phyloP scores from a whole-genome alignment of 768 basidiomycete genomes.

The Kwoniella botswanensis region DNA sequence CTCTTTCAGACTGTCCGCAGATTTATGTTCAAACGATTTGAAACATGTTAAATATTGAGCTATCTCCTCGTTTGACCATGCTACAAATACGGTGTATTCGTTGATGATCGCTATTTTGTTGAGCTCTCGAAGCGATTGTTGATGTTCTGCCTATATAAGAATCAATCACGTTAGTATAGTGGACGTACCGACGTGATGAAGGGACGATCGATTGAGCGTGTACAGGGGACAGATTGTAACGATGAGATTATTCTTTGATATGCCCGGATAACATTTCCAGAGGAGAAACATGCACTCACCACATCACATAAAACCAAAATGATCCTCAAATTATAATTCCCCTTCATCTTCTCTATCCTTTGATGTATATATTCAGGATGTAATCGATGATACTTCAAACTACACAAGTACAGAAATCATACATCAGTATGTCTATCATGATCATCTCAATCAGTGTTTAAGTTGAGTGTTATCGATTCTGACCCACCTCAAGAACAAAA shows the following conservation, averaged over 20 bases:
- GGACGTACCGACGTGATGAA: background rate
- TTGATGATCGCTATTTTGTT: slow-evolving; percentile 93
- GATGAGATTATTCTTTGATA: no score
- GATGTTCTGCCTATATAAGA: slow-evolving; percentile 76
- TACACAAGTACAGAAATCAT: slow-evolving; percentile 53
- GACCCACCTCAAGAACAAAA: slow-evolving; percentile 82
- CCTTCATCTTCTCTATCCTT: slow-evolving; percentile 84
- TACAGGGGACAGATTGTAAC: no score
- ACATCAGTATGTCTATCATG: background rate
- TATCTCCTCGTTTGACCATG: slow-evolving; percentile 92
- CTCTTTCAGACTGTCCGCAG: slow-evolving; percentile 93
- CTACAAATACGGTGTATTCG: slow-evolving; percentile 86
- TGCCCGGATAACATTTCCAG: slow-evolving; percentile 30
- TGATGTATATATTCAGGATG: slow-evolving; percentile 96
- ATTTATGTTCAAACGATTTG: slow-evolving; percentile 92
- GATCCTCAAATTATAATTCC: slow-evolving; percentile 79
- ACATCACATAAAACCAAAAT: slow-evolving; percentile 90
- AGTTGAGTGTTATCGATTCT: background rate
- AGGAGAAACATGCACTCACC: slow-evolving; percentile 62
- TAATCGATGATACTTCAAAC: slow-evolving; percentile 90
- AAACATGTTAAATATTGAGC: slow-evolving; percentile 87
- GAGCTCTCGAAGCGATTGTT: slow-evolving; percentile 86
- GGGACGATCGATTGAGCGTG: no score
- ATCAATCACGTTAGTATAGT: background rate
- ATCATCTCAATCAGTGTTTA: background rate